Evolutionary conservation across 2,329 filamentous ascomycete species (phyloP).

Genomic region (Moelleriella libera): DNA sequence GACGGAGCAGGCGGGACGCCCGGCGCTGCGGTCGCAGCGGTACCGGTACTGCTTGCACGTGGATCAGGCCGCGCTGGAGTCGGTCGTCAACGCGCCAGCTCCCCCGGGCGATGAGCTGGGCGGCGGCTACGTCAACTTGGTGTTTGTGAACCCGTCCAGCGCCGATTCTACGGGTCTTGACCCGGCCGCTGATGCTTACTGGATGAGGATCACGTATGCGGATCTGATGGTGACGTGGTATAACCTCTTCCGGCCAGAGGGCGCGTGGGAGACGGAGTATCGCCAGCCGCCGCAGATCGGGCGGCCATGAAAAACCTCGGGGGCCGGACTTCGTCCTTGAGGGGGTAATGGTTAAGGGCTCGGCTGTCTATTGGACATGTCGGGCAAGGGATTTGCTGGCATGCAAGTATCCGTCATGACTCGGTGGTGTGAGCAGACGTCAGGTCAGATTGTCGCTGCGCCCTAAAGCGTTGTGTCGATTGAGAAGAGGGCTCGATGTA

Average conservation of each 20-base stretch:
- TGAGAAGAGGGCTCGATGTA: background rate
- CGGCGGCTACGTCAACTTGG: background rate
- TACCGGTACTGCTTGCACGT: background rate
- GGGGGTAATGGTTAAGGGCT: background rate
- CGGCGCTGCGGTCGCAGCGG: background rate
- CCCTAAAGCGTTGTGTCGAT: background rate
- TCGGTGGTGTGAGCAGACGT: background rate
- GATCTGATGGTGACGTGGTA: background rate
- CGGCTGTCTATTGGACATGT: background rate
- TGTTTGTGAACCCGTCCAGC: background rate
- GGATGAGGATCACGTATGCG: background rate
- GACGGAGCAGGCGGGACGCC: background rate
- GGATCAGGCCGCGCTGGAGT: background rate
- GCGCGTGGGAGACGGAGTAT: background rate
- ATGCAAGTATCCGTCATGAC: background rate
- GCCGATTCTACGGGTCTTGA: background rate
- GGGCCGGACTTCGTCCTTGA: background rate
- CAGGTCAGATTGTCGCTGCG: background rate
- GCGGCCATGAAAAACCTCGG: background rate
- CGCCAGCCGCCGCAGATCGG: background rate
- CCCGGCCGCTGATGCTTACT: background rate
- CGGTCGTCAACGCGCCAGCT: background rate
- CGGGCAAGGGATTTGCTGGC: background rate
- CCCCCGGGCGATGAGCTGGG: background rate
- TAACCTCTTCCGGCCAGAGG: background rate